A percentile compares a stretch with the other conserved stretches of the same genome.
Conservation (phyloP, 345 rosid genomes). For the Populus pruinosa region DNA sequence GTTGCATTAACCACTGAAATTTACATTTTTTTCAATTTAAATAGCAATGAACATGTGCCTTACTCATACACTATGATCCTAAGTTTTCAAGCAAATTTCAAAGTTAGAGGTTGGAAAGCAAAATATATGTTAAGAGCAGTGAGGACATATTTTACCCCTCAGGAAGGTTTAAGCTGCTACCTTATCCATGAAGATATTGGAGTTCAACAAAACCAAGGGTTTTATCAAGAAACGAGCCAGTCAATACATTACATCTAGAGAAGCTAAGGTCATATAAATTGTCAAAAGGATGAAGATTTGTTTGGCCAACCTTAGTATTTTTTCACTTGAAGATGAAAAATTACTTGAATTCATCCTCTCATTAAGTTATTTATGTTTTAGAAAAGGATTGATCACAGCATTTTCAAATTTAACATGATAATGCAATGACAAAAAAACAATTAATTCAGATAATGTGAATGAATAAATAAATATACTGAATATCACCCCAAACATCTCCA, state of each 20-base stretch:
- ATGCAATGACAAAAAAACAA: background rate
- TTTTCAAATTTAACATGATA: background rate
- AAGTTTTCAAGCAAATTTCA: background rate
- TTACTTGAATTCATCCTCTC: background rate
- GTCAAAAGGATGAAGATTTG: background rate
- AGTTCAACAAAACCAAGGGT: background rate
- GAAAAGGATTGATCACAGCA: background rate
- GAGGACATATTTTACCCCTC: background rate
- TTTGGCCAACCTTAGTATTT: background rate
- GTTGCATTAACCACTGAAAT: background rate
- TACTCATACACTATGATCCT: background rate
- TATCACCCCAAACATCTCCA: conserved; percentile 8
- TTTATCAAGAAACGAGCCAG: background rate
- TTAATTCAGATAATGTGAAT: background rate
- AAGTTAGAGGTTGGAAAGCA: background rate
- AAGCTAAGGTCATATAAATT: background rate
- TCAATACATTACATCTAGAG: background rate
- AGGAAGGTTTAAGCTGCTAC: background rate
- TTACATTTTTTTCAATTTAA: background rate
- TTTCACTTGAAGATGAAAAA: background rate
- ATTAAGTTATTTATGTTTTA: background rate
- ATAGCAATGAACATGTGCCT: background rate
- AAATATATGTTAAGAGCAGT: background rate
- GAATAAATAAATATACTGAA: background rate
- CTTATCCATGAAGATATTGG: background rate